Evolutionary conservation across 176 grass and related monocot genomes (phyloP).

Genomic region (Coix lacrymajobi): DNA sequence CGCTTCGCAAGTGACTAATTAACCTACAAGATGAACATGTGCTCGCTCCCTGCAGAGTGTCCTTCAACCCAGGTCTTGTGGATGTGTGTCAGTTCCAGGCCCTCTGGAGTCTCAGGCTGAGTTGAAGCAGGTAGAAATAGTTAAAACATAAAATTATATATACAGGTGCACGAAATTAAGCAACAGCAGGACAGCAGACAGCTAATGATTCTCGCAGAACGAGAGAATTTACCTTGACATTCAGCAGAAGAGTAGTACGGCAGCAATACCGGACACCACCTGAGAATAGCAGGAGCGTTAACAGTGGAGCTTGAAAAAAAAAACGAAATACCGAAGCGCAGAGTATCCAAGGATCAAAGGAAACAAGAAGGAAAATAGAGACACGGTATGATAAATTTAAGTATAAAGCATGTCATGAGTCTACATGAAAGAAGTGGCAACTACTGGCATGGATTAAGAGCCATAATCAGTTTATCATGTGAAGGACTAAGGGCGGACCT

Average conservation of each 20-base stretch:
- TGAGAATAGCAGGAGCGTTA: conserved; percentile 28
- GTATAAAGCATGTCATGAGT: not conserved
- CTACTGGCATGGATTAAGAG: not conserved
- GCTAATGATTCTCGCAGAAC: not conserved
- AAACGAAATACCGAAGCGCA: not conserved
- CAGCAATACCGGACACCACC: conserved; percentile 42
- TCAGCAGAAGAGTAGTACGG: conserved; percentile 57
- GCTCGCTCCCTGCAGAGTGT: conserved; percentile 34
- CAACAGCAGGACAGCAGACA: not conserved
- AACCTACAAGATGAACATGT: conserved; percentile 29
- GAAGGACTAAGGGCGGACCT: conserved; percentile 37
- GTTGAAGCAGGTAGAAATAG: conserved; percentile 7
- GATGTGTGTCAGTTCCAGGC: conserved; percentile 46
- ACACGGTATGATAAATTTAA: not conserved
- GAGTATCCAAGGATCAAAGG: not conserved
- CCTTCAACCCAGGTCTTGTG: conserved; percentile 87
- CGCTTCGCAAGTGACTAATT: conserved; percentile 6
- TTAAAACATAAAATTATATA: not conserved
- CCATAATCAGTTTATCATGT: not conserved
- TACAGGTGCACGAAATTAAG: not conserved
- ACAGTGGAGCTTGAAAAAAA: not conserved
- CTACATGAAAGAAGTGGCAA: conserved; percentile 4
- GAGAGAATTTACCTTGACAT: conserved; percentile 46
- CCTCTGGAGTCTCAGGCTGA: conserved; percentile 48
- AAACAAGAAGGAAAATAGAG: not conserved